Evolutionary conservation across 2,329 filamentous ascomycete genomes (phyloP).

Genomic region (Pseudocercospora pini-densiflorae): DNA sequence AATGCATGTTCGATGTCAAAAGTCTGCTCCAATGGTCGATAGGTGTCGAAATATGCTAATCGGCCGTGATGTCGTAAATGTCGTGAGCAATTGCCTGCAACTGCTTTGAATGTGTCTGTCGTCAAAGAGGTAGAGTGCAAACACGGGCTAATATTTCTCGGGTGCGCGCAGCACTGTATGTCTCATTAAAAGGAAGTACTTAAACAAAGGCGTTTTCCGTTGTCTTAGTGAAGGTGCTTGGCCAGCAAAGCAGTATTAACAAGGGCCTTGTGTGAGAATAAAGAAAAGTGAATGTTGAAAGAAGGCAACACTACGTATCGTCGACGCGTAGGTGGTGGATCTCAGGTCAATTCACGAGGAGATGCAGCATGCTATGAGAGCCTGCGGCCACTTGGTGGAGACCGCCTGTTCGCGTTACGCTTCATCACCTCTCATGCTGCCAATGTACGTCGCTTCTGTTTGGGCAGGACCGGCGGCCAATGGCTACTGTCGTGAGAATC

Average conservation of each 20-base stretch:
- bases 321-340: neutral
- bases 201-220: constrained; percentile 12
- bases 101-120: constrained; percentile 17
- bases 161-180: constrained; percentile 19
- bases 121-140: constrained; percentile 15
- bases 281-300: constrained; percentile 16
- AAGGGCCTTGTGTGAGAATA: constrained; percentile 18
- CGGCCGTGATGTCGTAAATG: constrained; percentile 24
- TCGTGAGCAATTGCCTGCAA: constrained; percentile 26
- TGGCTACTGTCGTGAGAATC: neutral
- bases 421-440: neutral
- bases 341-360: neutral
- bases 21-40: constrained; percentile 3
- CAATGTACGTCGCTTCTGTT: constrained; percentile 7
- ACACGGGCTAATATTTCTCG: constrained; percentile 7
- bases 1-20: constrained; percentile 30
- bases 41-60: neutral
- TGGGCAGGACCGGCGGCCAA: constrained; percentile 7
- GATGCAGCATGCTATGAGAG: constrained; percentile 3
- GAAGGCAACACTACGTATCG: neutral
- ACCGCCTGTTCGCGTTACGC: neutral
- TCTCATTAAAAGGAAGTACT: neutral
- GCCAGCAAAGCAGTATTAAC: constrained; percentile 23
- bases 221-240: constrained; percentile 19
- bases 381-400: constrained; percentile 11